Evolutionary conservation across 176 grass and related monocot genomes (phyloP).

Genomic region (Raddia distichophylla): DNA sequence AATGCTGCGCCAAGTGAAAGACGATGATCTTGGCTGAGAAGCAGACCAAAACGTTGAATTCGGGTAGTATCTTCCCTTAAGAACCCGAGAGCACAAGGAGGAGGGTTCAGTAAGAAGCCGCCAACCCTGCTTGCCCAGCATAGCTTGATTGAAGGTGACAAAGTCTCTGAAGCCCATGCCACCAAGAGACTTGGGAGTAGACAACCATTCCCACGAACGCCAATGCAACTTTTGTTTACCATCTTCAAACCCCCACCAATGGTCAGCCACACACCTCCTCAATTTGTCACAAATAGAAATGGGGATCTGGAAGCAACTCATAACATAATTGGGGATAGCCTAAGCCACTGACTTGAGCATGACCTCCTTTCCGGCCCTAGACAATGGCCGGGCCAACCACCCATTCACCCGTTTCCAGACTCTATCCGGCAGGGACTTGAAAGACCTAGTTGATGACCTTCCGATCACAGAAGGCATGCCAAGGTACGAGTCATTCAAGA

Average conservation of each 20-base stretch:
- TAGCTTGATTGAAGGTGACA: neutral
- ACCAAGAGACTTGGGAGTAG: neutral
- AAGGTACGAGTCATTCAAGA: neutral
- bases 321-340: neutral
- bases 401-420: neutral
- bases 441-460: fast-evolving
- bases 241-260: neutral
- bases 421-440: neutral
- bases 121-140: neutral
- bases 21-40: too few species aligned
- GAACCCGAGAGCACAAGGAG: neutral
- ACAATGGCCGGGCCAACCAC: neutral
- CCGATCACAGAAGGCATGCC: neutral
- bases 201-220: neutral
- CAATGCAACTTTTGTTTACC: neutral
- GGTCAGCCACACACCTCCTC: neutral
- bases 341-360: neutral
- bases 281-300: too few species aligned
- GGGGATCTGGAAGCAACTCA: neutral
- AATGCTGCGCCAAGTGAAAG: too few species aligned
- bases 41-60: too few species aligned
- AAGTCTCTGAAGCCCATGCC: neutral
- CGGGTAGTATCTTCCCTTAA: too few species aligned
- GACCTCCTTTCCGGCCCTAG: neutral
- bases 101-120: neutral